phyloP scores from a whole-genome alignment of 768 basidiomycete species.

The Candolleomyces aberdarensis region DNA sequence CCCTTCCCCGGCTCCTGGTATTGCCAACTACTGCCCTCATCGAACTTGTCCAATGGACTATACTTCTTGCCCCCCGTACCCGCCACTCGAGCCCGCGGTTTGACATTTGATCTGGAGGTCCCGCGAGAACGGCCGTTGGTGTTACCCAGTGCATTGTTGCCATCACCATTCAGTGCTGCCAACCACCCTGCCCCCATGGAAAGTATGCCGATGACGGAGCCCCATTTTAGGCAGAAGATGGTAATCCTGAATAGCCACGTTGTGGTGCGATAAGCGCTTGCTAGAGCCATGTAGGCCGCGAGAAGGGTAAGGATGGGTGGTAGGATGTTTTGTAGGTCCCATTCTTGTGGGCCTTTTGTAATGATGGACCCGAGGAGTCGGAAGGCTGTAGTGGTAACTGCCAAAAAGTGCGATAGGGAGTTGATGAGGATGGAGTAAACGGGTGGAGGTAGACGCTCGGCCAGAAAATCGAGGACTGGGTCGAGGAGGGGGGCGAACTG shows the following conservation, averaged over 20 bases:
- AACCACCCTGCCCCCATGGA: constrained; percentile 57
- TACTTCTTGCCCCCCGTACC: background rate
- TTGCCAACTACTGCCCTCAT: background rate
- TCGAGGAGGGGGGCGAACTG: constrained; percentile 49
- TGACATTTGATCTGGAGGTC: constrained; percentile 11
- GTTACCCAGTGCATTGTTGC: background rate
- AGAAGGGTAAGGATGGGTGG: constrained; percentile 74
- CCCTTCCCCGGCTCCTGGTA: background rate
- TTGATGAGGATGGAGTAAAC: constrained; percentile 50
- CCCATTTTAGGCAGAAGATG: constrained; percentile 79
- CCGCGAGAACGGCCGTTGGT: background rate
- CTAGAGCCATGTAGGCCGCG: constrained; percentile 71
- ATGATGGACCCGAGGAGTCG: constrained; percentile 46
- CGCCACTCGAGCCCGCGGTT: constrained; percentile 9
- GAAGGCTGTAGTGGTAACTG: constrained; percentile 47
- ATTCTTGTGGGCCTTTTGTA: constrained; percentile 51
- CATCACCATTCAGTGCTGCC: constrained; percentile 1
- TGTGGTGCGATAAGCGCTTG: constrained; percentile 76
- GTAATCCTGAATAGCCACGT: constrained; percentile 66
- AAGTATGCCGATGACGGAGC: constrained; percentile 50
- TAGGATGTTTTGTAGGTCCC: constrained; percentile 65
- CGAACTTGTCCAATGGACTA: background rate
- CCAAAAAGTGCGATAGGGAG: constrained; percentile 49
- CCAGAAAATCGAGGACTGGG: constrained; percentile 52
- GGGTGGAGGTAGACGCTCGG: constrained; percentile 52